phyloP scores from a whole-genome alignment of 225 moss, liverwort and hornwort species.

The Takakia lepidozioides region DNA sequence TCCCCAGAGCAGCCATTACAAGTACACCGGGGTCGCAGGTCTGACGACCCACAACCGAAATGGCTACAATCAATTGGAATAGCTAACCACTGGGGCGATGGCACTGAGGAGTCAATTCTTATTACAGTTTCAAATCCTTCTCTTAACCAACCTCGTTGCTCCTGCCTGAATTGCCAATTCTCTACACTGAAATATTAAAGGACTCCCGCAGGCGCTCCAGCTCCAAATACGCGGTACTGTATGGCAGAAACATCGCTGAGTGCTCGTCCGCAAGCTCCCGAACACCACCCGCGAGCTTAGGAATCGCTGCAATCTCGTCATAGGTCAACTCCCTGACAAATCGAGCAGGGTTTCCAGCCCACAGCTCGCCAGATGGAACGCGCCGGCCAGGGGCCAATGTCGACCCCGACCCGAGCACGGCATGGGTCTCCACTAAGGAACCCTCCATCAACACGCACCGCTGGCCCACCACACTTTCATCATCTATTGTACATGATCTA shows the following conservation, averaged over 20 bases:
- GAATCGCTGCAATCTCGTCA: constrained; percentile 77
- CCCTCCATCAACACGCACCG: constrained; percentile 89
- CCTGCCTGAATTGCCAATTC: too few relatives aligned
- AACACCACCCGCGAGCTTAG: constrained; percentile 56
- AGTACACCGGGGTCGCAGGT: too few relatives aligned
- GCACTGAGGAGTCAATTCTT: too few relatives aligned
- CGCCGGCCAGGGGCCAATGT: constrained; percentile 89
- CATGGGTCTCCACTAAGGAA: constrained; percentile 78
- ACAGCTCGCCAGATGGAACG: constrained; percentile 81
- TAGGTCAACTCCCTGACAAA: constrained; percentile 62
- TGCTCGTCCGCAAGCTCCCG: constrained; percentile 59
- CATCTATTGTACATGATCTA: constrained; percentile 87
- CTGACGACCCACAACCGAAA: too few relatives aligned
- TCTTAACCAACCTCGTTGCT: too few relatives aligned
- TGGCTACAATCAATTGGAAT: too few relatives aligned
- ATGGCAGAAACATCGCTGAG: constrained; percentile 66
- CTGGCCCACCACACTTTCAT: constrained; percentile 77
- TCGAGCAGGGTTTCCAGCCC: constrained; percentile 90
- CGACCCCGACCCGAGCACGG: constrained; percentile 70
- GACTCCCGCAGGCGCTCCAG: constrained; percentile 70
- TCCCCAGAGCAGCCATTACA: too few relatives aligned
- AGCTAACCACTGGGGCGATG: too few relatives aligned
- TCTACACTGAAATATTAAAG: constrained; percentile 23
- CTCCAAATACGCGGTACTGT: constrained; percentile 76
- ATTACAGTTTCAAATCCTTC: too few relatives aligned